Base-by-base conservation (phyloP, 2,329 filamentous ascomycete genomes). In the Epichloe gansuensis region DNA sequence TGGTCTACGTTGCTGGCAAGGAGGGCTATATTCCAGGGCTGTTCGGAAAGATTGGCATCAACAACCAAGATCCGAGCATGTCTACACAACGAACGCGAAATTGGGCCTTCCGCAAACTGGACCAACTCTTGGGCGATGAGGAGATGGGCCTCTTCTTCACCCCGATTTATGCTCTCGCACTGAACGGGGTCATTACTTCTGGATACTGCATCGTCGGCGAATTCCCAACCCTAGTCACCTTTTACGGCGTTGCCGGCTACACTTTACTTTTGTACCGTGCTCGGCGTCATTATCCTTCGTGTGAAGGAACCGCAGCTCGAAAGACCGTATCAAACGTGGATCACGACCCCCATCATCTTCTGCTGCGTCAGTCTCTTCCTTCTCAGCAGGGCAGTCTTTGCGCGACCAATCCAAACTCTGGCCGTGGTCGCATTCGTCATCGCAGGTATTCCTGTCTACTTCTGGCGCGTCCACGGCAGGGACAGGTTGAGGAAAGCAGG, bases 361-460 rank as follows among this genome's bases (percentile, higher is more conserved):
- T 98, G 93, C 77, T 98, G 93, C 64, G 93, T 98, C 41, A 95
- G 88, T 65, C 69, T 98, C 58, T 98, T 98, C 65, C 69, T 98
- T 58, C 78, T 98, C 43, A 91, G 83, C 63, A 77, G 93, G 49
- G 90, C 91, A 3, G 83, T 97, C 13, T 93, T 98, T 64, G 86
- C 90, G 35, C 85, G 95, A 69, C 93, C 93, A 4, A 61, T 95
- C 50, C 91, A 98, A 75, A 95, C 91, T 0, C 66, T 95, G 25
- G 81, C 91, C 23, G 93, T 98, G 7, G 74, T 96, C 5, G 83
- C 74, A 0, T 98, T 97, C 62, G 87, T 96, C 55, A 74, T 85
- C 4, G 84, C 82, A 0, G 93, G 93, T 1, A 74, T 97, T 39
- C 87, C 90, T 0, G 81, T 97, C 31, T 98, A 91, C 69, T 95